These are phyloP conservation scores for Apiospora malaysiana DNA, from an alignment of 2,329 filamentous ascomycete species.

Conservation along the genomic window DNA sequence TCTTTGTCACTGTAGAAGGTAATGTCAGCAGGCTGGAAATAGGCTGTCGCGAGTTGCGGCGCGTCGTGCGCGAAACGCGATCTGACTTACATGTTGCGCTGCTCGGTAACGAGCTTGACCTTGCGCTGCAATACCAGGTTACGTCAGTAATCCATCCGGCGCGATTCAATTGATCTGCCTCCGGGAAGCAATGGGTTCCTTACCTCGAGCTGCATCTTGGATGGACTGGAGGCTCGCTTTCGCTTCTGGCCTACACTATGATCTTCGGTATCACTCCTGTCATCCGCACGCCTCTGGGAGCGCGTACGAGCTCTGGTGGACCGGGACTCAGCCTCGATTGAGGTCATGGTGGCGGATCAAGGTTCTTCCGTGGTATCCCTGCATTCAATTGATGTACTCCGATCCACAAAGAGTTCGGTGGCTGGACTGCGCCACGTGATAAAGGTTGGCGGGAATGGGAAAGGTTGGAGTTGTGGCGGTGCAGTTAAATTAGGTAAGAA, in stretches of 20 bases:
- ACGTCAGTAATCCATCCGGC: conserved; percentile 30
- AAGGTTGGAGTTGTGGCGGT: neutral
- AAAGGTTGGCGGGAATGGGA: too few relatives aligned
- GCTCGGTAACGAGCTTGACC: conserved; percentile 92
- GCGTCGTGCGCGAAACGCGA: conserved; percentile 25
- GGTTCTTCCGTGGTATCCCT: neutral
- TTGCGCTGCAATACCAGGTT: conserved; percentile 68
- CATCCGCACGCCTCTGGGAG: conserved; percentile 1
- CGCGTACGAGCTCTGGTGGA: neutral
- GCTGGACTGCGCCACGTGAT: neutral
- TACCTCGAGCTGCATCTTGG: conserved; percentile 38
- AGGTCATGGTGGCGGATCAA: conserved; percentile 7
- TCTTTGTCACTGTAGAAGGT: conserved; percentile 70
- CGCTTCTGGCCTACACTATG: neutral
- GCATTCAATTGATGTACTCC: neutral
- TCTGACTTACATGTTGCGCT: conserved; percentile 79
- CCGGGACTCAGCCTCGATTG: conserved; percentile 9
- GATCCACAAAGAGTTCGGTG: neutral
- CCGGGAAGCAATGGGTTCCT: neutral
- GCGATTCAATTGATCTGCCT: neutral
- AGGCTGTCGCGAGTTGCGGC: neutral
- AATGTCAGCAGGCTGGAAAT: conserved; percentile 29
- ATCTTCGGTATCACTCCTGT: conserved; percentile 6
- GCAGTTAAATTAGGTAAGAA: neutral
- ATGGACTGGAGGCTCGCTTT: conserved; percentile 10